Percentiles rank a stretch among this genome's conserved stretches.
phyloP scores from a whole-genome alignment of 371 early-diverging fungal genomes.

The Parasitella parasitica region DNA sequence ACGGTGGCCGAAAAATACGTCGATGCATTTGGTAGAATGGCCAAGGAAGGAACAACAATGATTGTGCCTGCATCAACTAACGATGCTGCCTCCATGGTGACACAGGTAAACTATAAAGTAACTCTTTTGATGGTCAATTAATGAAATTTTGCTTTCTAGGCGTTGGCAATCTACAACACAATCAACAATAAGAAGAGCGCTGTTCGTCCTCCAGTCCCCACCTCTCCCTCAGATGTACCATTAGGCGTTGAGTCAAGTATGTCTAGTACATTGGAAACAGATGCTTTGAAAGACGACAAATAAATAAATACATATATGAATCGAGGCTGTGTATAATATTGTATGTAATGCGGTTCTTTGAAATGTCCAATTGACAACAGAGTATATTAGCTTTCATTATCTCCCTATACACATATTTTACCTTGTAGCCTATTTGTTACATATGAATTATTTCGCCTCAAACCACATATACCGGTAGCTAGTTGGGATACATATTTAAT shows the following conservation, averaged over 20 bases:
- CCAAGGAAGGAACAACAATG: slow-evolving; percentile 91
- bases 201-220: neutral
- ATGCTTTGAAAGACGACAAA: neutral
- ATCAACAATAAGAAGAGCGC: slow-evolving; percentile 42
- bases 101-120: slow-evolving; percentile 54
- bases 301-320: neutral
- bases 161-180: slow-evolving; percentile 52
- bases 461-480: no score
- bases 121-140: neutral
- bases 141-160: slow-evolving; percentile 23
- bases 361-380: no score
- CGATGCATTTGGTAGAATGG: slow-evolving; percentile 89
- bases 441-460: no score
- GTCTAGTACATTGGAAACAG: neutral
- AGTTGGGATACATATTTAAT: no score
- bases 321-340: no score
- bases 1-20: slow-evolving; percentile 97
- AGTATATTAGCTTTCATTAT: no score
- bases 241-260: neutral
- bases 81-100: slow-evolving; percentile 84
- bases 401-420: no score
- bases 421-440: no score
- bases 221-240: neutral
- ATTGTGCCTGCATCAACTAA: slow-evolving; percentile 87
- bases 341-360: no score